Evolutionary conservation across 2,329 filamentous ascomycete species (phyloP), one percentile per base, ranked within the genome.

Genomic region (Alternaria postmessia): DNA sequence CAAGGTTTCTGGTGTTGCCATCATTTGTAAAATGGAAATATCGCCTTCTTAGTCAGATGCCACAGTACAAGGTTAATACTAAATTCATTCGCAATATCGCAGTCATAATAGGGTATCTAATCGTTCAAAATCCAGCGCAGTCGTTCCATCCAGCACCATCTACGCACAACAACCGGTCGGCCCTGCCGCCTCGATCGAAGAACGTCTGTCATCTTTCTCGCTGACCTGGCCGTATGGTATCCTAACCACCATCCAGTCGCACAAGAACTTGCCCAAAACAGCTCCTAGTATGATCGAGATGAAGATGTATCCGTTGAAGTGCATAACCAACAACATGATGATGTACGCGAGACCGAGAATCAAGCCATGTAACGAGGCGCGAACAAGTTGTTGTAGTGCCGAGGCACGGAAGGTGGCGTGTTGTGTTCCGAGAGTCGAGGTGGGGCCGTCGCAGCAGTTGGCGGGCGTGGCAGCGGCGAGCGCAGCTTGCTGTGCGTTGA

Each of bases 241-340:
- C 28, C 70, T 57, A 51, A 76, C 72, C 7, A 76, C 73, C 69
- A 76, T 69, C 90, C 91, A 94, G 30, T 88, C 86, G 74, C 92
- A 94, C 60, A 91, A 72, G 64, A 93, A 92, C 12, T 86, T 83
- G 16, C 92, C 92, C 5, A 94, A 57, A 65, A 87, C 92, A 0
- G 90, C 87, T 1, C 92, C 92, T 56, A 94, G 85, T 63, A 94
- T 87, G 75, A 95, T 92, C 67, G 88, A 92, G 60, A 94, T 89
- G 75, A 95, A 91, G 64, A 95, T 85, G 78, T 92, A 95, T 7
- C 81, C 85, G 59, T 89, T 88, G 76, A 84, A 89, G 64, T 88
- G 88, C 86, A 89, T 89, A 20, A 86, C 84, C 26, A 89, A 72
- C 80, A 91, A 79, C 92, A 95, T 94, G 70, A 94, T 78, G 67